Conservation (phyloP, 805 yeast genomes). For the Priceomyces melissophilus region DNA sequence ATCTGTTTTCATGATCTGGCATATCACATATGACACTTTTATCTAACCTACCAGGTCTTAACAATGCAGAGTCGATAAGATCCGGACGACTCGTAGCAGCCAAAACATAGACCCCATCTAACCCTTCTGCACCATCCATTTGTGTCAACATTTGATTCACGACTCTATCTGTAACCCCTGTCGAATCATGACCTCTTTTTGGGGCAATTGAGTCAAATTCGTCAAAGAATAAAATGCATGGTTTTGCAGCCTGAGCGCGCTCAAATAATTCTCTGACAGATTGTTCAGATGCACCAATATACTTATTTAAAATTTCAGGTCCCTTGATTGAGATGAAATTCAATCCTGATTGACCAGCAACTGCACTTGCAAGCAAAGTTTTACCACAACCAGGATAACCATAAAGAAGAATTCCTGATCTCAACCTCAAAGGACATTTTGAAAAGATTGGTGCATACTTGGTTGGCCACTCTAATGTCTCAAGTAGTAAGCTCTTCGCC, state of each 20-base stretch:
- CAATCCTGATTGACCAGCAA: slow-evolving; percentile 89
- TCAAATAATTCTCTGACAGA: slow-evolving; percentile 90
- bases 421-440: slow-evolving; percentile 76
- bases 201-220: slow-evolving; percentile 98
- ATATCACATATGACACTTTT: slow-evolving; percentile 87
- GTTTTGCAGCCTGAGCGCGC: slow-evolving; percentile 91
- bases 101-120: slow-evolving; percentile 92
- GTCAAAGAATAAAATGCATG: slow-evolving; percentile 89
- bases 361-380: slow-evolving; percentile 87
- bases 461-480: slow-evolving; percentile 96
- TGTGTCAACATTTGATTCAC: slow-evolving; percentile 96
- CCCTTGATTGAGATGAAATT: slow-evolving; percentile 93
- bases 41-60: slow-evolving; percentile 95
- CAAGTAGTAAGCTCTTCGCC: slow-evolving; percentile 72
- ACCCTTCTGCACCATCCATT: slow-evolving; percentile 98
- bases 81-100: slow-evolving; percentile 98
- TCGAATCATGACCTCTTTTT: slow-evolving; percentile 95
- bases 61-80: slow-evolving; percentile 86
- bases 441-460: slow-evolving; percentile 94
- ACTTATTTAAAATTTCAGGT: slow-evolving; percentile 91
- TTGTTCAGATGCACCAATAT: slow-evolving; percentile 96
- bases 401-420: slow-evolving; percentile 87
- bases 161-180: slow-evolving; percentile 96
- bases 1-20: slow-evolving; percentile 68
- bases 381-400: slow-evolving; percentile 99